Evolutionary conservation across 176 grass and related monocot genomes (phyloP), one percentile per base, ranked within the genome.

Genomic region (Phoenix roebelenii): DNA sequence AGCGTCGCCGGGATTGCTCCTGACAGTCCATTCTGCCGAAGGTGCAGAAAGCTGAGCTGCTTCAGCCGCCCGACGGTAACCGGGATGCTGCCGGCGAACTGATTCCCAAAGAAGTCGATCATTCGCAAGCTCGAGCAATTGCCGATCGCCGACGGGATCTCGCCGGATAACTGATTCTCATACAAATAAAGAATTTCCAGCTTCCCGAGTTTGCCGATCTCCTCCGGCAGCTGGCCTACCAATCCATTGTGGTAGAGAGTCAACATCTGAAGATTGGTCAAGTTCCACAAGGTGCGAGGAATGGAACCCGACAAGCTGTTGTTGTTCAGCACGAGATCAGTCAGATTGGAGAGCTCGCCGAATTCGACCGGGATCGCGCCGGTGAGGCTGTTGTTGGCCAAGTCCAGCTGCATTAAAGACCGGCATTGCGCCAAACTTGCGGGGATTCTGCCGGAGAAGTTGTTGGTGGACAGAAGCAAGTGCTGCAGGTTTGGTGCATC

Each of bases 91-190:
- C 84, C 87, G 3, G 72, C 78, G 68, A 98, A 80, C 55, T 64
- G 79, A 64, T 98, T 98, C 52, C 93, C 93, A 17, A 85, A 98
- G 51, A 98, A 76, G 25, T 92, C 93, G 15, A 97, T 60, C 87
- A 80, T 80, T 64, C 92, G 81, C 63, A 97, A 56, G 63, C 62
- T 76, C 15, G 81, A 44, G 62, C 93, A 97, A 44, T 83, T 78
- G 5, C 87, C 93, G 50, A 97, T 97, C 3, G 87, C 67, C 50
- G 16, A 76, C 19, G 93, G 93, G 65, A 97, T 83, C 52, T 62
- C 66, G 15, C 93, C 87, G 18, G 62, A 3, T 9, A 97, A 83
- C 74, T 91, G 81, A 70, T 97, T 97, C 63, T 97, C 93, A 69
- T 98, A 98, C 32, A 92, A 48, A 64, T 78, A 98, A 4, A 92